Conservation (phyloP, 73 alveolate species). For the Paramecium sexaurelia region DNA sequence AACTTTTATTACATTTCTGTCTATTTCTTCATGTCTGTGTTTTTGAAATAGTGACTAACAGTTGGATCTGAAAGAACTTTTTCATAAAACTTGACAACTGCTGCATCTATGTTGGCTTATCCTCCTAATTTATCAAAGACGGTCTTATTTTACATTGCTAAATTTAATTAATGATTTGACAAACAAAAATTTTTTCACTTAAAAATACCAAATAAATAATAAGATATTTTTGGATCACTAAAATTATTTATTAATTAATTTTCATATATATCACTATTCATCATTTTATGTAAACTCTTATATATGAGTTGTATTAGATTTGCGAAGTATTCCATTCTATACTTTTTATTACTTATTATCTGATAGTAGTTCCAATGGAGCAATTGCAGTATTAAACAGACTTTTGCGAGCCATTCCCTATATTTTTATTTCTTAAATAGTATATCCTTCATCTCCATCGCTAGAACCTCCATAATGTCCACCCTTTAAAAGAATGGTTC, state of each 20-base stretch:
- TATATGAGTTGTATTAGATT: constrained; percentile 4
- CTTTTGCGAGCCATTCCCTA: neutral
- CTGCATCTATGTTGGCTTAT: constrained; percentile 69
- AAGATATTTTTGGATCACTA: constrained; percentile 21
- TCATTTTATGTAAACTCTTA: neutral
- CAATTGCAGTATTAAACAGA: neutral
- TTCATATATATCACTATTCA: constrained; percentile 11
- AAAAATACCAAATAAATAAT: neutral
- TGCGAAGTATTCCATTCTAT: neutral
- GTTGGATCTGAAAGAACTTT: constrained; percentile 72
- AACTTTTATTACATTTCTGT: constrained; percentile 55
- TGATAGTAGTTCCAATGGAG: neutral
- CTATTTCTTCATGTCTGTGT: constrained; percentile 73
- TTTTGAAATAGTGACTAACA: constrained; percentile 74
- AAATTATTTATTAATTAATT: constrained; percentile 11
- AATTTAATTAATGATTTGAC: constrained; percentile 4
- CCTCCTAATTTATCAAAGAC: constrained; percentile 80
- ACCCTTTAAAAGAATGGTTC: constrained; percentile 4
- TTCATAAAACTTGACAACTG: constrained; percentile 72
- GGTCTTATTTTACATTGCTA: constrained; percentile 53
- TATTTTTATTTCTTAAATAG: neutral
- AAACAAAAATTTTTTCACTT: neutral
- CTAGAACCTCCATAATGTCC: neutral
- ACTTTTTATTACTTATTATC: neutral
- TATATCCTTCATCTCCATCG: neutral